Conservation (phyloP, 2,329 filamentous ascomycete species). For the Alternaria consortialis region DNA sequence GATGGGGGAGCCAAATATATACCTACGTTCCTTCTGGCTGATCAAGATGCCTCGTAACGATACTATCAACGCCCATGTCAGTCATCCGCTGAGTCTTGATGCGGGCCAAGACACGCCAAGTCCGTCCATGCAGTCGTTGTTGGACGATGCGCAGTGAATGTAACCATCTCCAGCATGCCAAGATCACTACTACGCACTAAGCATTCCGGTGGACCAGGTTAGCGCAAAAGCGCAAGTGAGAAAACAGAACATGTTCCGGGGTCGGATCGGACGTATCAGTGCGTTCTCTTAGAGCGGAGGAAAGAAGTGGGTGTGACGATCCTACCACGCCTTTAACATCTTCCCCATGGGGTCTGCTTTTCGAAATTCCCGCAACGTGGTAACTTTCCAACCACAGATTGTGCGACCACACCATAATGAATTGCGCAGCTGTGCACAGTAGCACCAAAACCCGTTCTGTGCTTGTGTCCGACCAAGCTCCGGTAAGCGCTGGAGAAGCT, state of each 20-base stretch:
- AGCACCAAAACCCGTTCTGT: constrained; percentile 6
- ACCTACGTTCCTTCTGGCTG: constrained; percentile 20
- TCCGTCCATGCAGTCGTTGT: constrained; percentile 32
- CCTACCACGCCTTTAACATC: constrained; percentile 17
- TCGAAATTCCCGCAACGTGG: constrained; percentile 10
- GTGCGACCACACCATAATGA: neutral
- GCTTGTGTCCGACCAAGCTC: constrained; percentile 28
- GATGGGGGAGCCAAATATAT: constrained; percentile 31
- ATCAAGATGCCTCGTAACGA: constrained; percentile 20
- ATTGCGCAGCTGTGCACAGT: neutral
- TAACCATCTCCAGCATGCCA: constrained; percentile 37
- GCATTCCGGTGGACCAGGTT: constrained; percentile 30
- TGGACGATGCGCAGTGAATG: constrained; percentile 26
- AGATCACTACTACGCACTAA: constrained; percentile 38
- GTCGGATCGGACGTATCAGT: constrained; percentile 27
- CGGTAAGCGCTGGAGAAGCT: constrained; percentile 36
- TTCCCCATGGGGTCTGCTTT: constrained; percentile 38
- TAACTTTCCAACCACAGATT: constrained; percentile 6
- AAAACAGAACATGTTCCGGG: constrained; percentile 24
- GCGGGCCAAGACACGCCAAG: constrained; percentile 47
- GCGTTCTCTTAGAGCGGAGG: constrained; percentile 10
- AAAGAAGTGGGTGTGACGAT: constrained; percentile 29
- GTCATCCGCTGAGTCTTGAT: constrained; percentile 34
- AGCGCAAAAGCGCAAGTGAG: constrained; percentile 28
- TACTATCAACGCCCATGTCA: constrained; percentile 26